A percentile compares a stretch with the other conserved stretches of the same genome.
These are phyloP conservation scores for Cordyceps cateniannulata DNA, from an alignment of 2,329 filamentous ascomycete species.

Conservation along the genomic window DNA sequence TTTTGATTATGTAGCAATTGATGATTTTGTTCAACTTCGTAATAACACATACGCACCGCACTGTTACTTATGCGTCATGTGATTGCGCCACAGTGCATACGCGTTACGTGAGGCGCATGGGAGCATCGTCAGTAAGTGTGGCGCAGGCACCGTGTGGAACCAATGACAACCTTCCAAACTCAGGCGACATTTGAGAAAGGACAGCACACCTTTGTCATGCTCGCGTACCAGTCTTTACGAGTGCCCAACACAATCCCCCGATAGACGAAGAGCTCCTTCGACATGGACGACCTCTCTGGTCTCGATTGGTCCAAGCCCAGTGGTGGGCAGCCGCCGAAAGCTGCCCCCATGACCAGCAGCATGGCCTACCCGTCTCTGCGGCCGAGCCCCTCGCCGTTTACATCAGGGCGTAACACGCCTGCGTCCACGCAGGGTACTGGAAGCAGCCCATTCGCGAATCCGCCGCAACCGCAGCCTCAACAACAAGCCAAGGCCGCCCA, in stretches of 20 bases:
- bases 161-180: neutral
- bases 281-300: constrained; percentile 57
- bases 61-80: neutral
- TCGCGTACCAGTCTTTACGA: neutral
- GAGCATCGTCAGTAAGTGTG: neutral
- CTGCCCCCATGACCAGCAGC: constrained; percentile 33
- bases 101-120: neutral
- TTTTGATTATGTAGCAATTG: neutral
- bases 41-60: neutral
- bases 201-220: neutral
- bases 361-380: constrained; percentile 43
- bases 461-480: constrained; percentile 22
- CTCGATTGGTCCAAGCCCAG: constrained; percentile 51
- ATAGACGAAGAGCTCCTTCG: neutral
- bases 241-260: neutral
- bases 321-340: constrained; percentile 23
- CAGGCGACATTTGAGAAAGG: neutral
- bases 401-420: constrained; percentile 51
- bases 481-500: constrained; percentile 26
- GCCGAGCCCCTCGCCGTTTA: constrained; percentile 49
- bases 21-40: neutral
- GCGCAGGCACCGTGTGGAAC: constrained; percentile 4
- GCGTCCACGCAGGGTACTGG: constrained; percentile 41
- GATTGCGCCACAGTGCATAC: constrained; percentile 2
- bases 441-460: constrained; percentile 36